Conservation (phyloP, 768 basidiomycete species). For the Suillus discolor region DNA sequence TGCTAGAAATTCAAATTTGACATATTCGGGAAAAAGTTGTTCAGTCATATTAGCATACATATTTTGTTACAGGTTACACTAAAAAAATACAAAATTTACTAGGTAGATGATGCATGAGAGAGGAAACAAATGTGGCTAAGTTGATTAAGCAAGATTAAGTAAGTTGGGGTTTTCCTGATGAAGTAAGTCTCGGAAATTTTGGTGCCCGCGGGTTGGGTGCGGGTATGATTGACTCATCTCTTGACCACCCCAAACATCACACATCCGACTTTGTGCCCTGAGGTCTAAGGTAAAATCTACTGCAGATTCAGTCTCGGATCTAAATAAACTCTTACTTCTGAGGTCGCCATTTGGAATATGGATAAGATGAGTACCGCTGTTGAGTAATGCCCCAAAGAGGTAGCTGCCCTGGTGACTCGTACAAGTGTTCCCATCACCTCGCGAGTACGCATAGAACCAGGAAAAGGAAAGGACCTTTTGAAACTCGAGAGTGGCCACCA, state of each 20-base stretch:
- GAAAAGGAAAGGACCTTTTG: slow-evolving; percentile 35
- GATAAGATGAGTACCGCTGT: slow-evolving; percentile 61
- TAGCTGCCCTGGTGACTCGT: slow-evolving; percentile 68
- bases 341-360: slow-evolving; percentile 60
- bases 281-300: slow-evolving; percentile 49
- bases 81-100: too few species aligned
- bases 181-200: too few species aligned
- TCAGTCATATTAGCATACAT: too few species aligned
- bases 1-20: too few species aligned
- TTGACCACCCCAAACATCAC: background rate
- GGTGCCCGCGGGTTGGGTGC: too few species aligned
- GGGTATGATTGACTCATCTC: background rate
- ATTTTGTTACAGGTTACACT: too few species aligned
- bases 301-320: slow-evolving; percentile 67
- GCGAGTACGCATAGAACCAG: slow-evolving; percentile 63
- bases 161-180: too few species aligned
- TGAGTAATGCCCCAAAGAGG: slow-evolving; percentile 77
- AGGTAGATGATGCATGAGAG: too few species aligned
- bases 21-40: too few species aligned
- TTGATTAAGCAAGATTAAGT: too few species aligned
- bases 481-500: slow-evolving; percentile 70
- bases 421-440: slow-evolving; percentile 75
- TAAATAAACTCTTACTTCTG: slow-evolving; percentile 56
- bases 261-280: slow-evolving; percentile 26
- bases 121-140: too few species aligned